phyloP scores from a whole-genome alignment of 371 early-diverging fungal species.

The Blastocladiella emersonii region DNA sequence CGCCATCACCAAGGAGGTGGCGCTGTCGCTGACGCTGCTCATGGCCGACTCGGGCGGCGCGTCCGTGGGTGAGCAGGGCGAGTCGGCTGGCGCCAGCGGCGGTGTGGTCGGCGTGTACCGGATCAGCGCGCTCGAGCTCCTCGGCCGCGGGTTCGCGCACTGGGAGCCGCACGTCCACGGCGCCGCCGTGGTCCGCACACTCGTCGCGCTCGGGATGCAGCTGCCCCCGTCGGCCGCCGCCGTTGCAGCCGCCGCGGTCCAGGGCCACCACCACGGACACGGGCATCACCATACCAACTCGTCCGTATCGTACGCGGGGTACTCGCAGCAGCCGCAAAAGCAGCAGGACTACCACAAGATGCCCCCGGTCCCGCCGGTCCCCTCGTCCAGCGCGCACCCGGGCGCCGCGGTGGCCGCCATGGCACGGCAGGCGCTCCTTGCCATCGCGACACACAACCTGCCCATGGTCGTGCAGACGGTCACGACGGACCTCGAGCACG shows the following conservation, averaged over 20 bases:
- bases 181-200: slow-evolving; percentile 44
- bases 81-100: slow-evolving; percentile 17
- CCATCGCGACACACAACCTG: slow-evolving; percentile 51
- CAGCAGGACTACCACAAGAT: too few species aligned
- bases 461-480: slow-evolving; percentile 57
- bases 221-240: not conserved
- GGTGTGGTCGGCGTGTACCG: slow-evolving; percentile 42
- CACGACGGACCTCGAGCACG: slow-evolving; percentile 57
- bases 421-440: slow-evolving; percentile 56
- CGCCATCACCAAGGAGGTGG: slow-evolving; percentile 35
- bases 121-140: slow-evolving; percentile 53
- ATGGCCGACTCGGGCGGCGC: slow-evolving; percentile 20
- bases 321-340: too few species aligned
- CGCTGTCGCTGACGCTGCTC: slow-evolving; percentile 39
- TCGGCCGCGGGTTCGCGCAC: slow-evolving; percentile 56
- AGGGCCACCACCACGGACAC: slow-evolving; percentile 21
- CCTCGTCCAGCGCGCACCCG: not conserved
- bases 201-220: slow-evolving; percentile 32
- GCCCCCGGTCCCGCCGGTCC: too few species aligned
- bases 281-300: too few species aligned
- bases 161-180: slow-evolving; percentile 70
- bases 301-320: too few species aligned
- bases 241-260: slow-evolving; percentile 10
- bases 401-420: slow-evolving; percentile 23
- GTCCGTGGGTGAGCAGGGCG: too few species aligned